Percentiles rank a stretch among this genome's conserved stretches.
Evolutionary conservation across 148 eudicot genomes (phyloP).

Genomic region (Spergularia marina): DNA sequence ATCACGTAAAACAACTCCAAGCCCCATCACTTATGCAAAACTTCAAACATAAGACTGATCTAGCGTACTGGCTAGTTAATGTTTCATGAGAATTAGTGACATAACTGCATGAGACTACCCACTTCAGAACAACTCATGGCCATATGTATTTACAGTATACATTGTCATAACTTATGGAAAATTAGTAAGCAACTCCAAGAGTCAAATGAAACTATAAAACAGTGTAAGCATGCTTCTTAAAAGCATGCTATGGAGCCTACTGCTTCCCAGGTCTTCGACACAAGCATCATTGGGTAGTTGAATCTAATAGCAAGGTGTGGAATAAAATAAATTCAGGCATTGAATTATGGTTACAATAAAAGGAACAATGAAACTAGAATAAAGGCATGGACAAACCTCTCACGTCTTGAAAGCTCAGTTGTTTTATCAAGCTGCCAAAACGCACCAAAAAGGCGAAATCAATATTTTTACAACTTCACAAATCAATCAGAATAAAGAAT

Average conservation of each 20-base stretch:
- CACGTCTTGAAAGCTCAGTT: slow-evolving; percentile 88
- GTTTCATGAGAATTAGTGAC: too few relatives aligned
- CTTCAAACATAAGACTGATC: too few relatives aligned
- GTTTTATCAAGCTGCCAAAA: slow-evolving; percentile 73
- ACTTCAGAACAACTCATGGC: too few relatives aligned
- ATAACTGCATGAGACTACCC: too few relatives aligned
- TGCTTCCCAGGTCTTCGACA: neutral
- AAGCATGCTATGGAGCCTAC: neutral
- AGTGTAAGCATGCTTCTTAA: neutral
- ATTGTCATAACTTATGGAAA: too few relatives aligned
- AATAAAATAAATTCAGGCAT: neutral
- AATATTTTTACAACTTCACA: neutral
- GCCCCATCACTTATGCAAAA: too few relatives aligned
- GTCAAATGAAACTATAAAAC: neutral
- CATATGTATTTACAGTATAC: too few relatives aligned
- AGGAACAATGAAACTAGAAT: neutral
- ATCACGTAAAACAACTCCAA: too few relatives aligned
- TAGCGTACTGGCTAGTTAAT: too few relatives aligned
- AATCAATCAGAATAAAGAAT: neutral
- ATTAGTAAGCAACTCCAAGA: too few relatives aligned
- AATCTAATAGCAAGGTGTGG: neutral
- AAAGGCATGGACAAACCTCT: slow-evolving; percentile 55
- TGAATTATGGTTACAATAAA: neutral
- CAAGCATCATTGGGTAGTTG: neutral
- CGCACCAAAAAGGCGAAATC: slow-evolving; percentile 12